These are phyloP conservation scores for Ophiosphaerella herpotricha DNA, from an alignment of 2,329 filamentous ascomycete species.

Conservation along the genomic window DNA sequence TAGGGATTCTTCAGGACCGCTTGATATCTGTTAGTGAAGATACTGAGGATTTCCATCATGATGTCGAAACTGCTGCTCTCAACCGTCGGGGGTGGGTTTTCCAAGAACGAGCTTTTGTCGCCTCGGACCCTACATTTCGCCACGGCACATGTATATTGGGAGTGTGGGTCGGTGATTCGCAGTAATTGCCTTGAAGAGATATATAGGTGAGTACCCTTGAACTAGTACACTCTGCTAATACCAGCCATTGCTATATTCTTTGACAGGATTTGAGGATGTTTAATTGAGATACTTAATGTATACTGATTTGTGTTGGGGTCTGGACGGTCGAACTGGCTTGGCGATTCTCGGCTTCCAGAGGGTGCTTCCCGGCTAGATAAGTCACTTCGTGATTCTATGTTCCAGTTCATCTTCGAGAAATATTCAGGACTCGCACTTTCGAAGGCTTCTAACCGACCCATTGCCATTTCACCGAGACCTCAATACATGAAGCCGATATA, in stretches of 20 bases:
- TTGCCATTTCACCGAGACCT: background rate
- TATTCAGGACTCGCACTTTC: conserved; percentile 5
- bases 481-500: background rate
- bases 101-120: conserved; percentile 25
- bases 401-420: background rate
- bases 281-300: too few relatives aligned
- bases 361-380: background rate
- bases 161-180: conserved; percentile 19
- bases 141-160: conserved; percentile 25
- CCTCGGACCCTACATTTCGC: conserved; percentile 27
- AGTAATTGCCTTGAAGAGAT: conserved; percentile 9
- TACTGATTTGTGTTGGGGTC: background rate
- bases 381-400: conserved; percentile 1
- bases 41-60: conserved; percentile 3
- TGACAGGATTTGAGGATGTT: too few relatives aligned
- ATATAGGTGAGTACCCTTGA: conserved; percentile 5
- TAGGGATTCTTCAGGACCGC: background rate
- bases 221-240: conserved; percentile 2
- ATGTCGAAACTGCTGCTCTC: conserved; percentile 7
- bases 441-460: background rate
- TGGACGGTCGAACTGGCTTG: conserved; percentile 2
- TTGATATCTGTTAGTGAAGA: conserved; percentile 2
- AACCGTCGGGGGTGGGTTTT: conserved; percentile 12
- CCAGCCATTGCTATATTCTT: too few relatives aligned
- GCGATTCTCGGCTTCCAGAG: conserved; percentile 5